Base-by-base conservation (phyloP, 495 filamentous ascomycete species). In the Penicillium atrosanguineum region DNA sequence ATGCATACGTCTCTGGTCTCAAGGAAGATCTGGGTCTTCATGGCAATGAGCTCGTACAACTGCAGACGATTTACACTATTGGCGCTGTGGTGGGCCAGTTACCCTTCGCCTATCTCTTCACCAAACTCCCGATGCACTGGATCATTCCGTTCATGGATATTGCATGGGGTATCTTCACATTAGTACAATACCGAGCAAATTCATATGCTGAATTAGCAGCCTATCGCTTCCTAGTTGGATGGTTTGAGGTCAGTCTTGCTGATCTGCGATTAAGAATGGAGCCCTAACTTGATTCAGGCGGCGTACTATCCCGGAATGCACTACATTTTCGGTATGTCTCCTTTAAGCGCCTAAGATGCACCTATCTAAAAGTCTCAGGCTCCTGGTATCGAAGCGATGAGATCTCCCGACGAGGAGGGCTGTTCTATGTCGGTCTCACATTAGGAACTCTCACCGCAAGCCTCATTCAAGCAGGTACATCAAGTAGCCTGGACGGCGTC, bases 191-290 rank as follows among this genome's bases (percentile, higher is more conserved):
- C 51, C 69, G 74, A 31, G 67, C 62, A 19, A 65, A 41, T 21
- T 65, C 61, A n/a, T 69, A 60, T 39, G 53, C 62, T 14, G 68
- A 73, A 36, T 21, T 73, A 20, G 62, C 64, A 46, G 76, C 84
- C 19, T 80, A 90, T 56, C 84, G 91, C 28, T 94, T 95, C 72
- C 87, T 95, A 65, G 83, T 95, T 43, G 90, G 91, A 19, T 91
- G 93, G 62, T 83, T 96, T 19, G 91, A 91, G 46, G 91, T 67
- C 29, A 7, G 49, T 56, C 41, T 55, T 45, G n/a, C 49, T 7
- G 46, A 20, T 28, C 20, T 18, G 28, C 19, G 36, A 19, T 49
- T 12, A 19, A 47, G 11, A 53, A 1, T 15, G 34, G 39, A 4
- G 2, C 20, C 37, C 59, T 60, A 31, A 62, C 16, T 46, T 0